Evolutionary conservation across 169 alveolate species (phyloP).

Genomic region (Theileria orientalis): DNA sequence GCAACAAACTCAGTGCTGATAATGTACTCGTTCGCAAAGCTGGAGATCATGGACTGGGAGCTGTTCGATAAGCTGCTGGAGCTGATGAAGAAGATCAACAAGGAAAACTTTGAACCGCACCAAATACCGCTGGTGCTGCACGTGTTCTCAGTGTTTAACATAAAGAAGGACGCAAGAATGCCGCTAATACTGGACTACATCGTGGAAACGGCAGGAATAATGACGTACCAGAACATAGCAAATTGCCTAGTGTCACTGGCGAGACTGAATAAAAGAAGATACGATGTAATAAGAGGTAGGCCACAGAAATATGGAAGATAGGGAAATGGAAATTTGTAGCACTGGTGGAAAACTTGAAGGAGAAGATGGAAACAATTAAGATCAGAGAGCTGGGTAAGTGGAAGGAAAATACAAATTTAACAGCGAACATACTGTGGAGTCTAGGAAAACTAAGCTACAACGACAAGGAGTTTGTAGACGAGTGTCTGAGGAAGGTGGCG

Average conservation of each 20-base stretch:
- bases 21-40: constrained; percentile 47
- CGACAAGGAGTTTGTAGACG: constrained; percentile 24
- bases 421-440: constrained; percentile 63
- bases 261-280: constrained; percentile 26
- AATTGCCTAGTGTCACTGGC: constrained; percentile 51
- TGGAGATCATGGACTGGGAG: constrained; percentile 16
- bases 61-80: constrained; percentile 2
- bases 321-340: background rate
- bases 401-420: background rate
- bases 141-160: constrained; percentile 37
- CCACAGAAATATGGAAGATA: background rate
- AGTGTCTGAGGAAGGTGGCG: constrained; percentile 9
- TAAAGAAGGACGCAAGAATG: constrained; percentile 5
- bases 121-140: constrained; percentile 60
- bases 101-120: constrained; percentile 51
- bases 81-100: constrained; percentile 21
- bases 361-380: constrained; percentile 15
- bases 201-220: constrained; percentile 6
- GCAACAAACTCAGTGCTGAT: constrained; percentile 60
- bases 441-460: constrained; percentile 38
- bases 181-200: constrained; percentile 18
- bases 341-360: constrained; percentile 27
- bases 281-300: constrained; percentile 19
- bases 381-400: constrained; percentile 57
- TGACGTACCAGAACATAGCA: constrained; percentile 47